Conservation (phyloP, 2,329 filamentous ascomycete genomes). For the Venturia aucupariae region DNA sequence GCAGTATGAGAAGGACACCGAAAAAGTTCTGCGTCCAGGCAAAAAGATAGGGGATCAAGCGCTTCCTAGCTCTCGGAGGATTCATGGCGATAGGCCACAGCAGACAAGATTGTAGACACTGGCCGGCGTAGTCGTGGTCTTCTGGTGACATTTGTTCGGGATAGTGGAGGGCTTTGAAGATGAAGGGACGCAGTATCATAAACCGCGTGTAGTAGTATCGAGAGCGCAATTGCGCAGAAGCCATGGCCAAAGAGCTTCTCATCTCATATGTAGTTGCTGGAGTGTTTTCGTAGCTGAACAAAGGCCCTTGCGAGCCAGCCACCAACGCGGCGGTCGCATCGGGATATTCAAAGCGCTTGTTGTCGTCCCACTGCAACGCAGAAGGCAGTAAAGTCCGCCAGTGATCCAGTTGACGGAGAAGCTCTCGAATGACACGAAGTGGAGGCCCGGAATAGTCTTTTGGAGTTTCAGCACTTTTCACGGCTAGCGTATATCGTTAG, state of each 20-base stretch:
- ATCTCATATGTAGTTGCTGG: constrained; percentile 14
- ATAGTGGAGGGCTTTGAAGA: constrained; percentile 30
- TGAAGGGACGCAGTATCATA: constrained; percentile 18
- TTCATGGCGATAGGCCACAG: constrained; percentile 53
- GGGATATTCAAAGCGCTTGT: constrained; percentile 35
- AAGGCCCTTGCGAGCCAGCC: not conserved
- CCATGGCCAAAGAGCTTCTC: constrained; percentile 14
- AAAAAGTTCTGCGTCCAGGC: constrained; percentile 56
- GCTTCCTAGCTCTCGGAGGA: constrained; percentile 48
- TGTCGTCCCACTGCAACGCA: constrained; percentile 49
- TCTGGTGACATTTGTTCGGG: constrained; percentile 45
- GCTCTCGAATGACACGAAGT: constrained; percentile 39
- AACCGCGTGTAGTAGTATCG: constrained; percentile 19
- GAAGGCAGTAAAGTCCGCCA: constrained; percentile 49
- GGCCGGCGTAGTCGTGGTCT: constrained; percentile 46
- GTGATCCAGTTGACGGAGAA: constrained; percentile 45
- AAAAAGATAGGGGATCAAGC: constrained; percentile 49
- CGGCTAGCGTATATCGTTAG: constrained; percentile 14
- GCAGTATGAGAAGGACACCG: constrained; percentile 47
- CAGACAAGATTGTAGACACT: constrained; percentile 48
- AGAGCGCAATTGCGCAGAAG: constrained; percentile 18
- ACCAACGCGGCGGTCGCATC: not conserved
- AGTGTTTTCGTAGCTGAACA: constrained; percentile 16
- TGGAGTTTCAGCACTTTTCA: constrained; percentile 19
- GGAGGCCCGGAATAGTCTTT: constrained; percentile 31